phyloP scores from a whole-genome alignment of 495 filamentous ascomycete species.

The Xylaria venustula region DNA sequence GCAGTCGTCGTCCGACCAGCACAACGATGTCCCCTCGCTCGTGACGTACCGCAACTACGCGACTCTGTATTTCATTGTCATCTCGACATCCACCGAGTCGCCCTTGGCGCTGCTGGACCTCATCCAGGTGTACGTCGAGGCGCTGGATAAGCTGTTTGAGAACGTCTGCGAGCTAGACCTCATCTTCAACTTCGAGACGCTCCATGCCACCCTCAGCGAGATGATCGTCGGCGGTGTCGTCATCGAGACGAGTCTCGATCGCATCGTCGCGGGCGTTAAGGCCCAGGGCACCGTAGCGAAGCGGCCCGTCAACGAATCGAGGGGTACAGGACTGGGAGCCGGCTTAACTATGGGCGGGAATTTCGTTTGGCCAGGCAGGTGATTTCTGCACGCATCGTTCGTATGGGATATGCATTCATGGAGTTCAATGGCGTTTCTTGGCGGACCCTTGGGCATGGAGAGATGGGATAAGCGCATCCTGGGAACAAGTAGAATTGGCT shows the following conservation, averaged over 20 bases:
- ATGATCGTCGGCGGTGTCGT: conserved; percentile 97
- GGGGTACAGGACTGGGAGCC: conserved; percentile 37
- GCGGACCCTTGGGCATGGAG: neutral
- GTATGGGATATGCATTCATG: conserved; percentile 10
- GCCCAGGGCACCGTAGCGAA: conserved; percentile 76
- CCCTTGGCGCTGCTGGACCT: conserved; percentile 93
- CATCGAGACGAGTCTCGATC: conserved; percentile 85
- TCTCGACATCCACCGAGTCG: conserved; percentile 94
- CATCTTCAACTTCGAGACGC: conserved; percentile 97
- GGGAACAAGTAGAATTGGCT: conserved; percentile 1
- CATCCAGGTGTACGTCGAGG: conserved; percentile 96
- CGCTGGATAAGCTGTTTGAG: conserved; percentile 91
- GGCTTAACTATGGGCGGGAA: conserved; percentile 55
- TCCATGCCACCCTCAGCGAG: conserved; percentile 87
- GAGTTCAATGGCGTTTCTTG: conserved; percentile 10
- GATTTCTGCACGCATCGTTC: conserved; percentile 3
- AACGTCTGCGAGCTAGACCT: conserved; percentile 98
- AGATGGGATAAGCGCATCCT: conserved; percentile 5
- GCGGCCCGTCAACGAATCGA: conserved; percentile 58
- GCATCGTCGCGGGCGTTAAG: conserved; percentile 81
- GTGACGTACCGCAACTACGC: conserved; percentile 98
- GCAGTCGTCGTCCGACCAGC: conserved; percentile 61
- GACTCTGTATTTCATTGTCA: conserved; percentile 97
- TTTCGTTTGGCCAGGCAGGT: conserved; percentile 59
- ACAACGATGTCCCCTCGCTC: conserved; percentile 88